Evolutionary conservation across 2,329 filamentous ascomycete species (phyloP).

Genomic region (Claviceps lovelessii): DNA sequence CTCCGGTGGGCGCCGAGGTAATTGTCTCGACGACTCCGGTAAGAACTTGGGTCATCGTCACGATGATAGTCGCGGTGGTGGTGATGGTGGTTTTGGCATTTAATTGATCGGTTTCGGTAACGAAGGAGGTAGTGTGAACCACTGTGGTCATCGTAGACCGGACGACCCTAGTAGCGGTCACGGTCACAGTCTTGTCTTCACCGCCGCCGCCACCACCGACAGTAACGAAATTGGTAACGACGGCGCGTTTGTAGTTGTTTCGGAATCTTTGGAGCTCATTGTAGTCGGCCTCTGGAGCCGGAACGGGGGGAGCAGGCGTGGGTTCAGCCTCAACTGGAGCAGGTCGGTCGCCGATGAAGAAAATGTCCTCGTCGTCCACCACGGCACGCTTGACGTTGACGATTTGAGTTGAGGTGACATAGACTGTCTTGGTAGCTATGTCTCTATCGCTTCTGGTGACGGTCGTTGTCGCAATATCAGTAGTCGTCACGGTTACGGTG

Average conservation of each 20-base stretch:
- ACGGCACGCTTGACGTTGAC: constrained; percentile 19
- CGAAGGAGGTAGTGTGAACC: constrained; percentile 15
- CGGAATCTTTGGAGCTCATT: constrained; percentile 6
- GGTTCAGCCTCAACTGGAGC: constrained; percentile 9
- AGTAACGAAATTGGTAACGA: constrained; percentile 18
- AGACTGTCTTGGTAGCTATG: constrained; percentile 22
- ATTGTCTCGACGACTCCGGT: constrained; percentile 17
- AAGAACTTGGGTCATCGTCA: constrained; percentile 20
- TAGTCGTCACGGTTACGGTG: constrained; percentile 21
- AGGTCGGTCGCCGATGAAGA: neutral
- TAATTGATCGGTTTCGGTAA: constrained; percentile 19
- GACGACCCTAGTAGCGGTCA: constrained; percentile 18
- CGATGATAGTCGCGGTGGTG: constrained; percentile 21
- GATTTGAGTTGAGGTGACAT: constrained; percentile 19
- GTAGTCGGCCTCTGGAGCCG: constrained; percentile 9
- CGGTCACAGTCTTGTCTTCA: constrained; percentile 13
- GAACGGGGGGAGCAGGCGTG: constrained; percentile 7
- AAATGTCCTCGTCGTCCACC: neutral
- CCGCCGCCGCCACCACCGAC: constrained; percentile 14
- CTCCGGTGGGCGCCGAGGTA: constrained; percentile 14
- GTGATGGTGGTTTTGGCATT: constrained; percentile 26
- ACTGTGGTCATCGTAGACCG: constrained; percentile 18
- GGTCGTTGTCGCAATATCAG: constrained; percentile 21
- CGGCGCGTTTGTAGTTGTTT: constrained; percentile 21
- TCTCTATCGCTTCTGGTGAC: constrained; percentile 21